These are phyloP conservation scores for Sarocladiaceae sp. DNA, from an alignment of 2,329 filamentous ascomycete species.

Conservation along the genomic window DNA sequence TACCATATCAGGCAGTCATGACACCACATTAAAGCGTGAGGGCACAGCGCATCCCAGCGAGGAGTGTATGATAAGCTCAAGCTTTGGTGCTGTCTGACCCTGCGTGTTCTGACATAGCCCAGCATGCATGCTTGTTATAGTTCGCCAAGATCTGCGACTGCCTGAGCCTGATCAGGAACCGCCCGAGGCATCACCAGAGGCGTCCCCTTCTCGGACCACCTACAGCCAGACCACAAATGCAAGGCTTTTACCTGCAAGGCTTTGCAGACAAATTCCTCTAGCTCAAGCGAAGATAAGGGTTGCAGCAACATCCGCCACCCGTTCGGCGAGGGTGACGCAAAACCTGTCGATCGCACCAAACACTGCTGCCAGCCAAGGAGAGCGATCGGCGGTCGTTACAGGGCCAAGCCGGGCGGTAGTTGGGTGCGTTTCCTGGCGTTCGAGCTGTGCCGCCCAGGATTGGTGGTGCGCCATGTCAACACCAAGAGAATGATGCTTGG, in stretches of 20 bases:
- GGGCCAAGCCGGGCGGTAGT: background rate
- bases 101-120: too few relatives aligned
- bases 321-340: constrained; percentile 1
- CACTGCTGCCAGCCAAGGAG: background rate
- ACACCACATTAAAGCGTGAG: too few relatives aligned
- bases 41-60: too few relatives aligned
- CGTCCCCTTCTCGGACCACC: too few relatives aligned
- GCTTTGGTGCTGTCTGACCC: too few relatives aligned
- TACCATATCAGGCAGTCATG: too few relatives aligned
- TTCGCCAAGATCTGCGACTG: background rate
- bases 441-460: background rate
- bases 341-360: background rate
- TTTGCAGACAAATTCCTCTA: too few relatives aligned
- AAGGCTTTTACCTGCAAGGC: background rate
- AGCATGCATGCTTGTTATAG: too few relatives aligned
- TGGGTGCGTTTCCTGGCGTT: background rate
- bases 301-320: background rate
- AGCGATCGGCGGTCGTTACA: background rate
- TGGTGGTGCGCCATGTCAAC: background rate
- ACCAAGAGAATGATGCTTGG: constrained; percentile 4
- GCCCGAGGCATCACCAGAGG: background rate
- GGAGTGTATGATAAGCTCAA: too few relatives aligned
- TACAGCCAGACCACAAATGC: background rate
- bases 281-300: background rate
- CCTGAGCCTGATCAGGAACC: background rate